Evolutionary conservation across 139 green algal genomes (phyloP).

Genomic region (Micractinium sp.): DNA sequence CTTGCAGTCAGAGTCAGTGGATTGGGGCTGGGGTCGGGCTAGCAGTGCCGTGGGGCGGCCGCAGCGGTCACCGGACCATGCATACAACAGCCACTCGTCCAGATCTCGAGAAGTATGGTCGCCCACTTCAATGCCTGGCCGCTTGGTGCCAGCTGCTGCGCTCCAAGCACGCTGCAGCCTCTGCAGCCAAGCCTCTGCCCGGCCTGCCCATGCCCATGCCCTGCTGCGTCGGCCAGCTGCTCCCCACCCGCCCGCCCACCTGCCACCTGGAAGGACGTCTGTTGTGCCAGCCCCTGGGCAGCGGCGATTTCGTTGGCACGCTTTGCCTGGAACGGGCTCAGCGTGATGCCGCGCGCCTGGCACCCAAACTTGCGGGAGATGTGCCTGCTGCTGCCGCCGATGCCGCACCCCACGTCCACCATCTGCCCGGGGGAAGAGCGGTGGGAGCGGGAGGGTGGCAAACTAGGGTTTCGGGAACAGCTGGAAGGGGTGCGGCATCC

Average conservation of each 20-base stretch:
- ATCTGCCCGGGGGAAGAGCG: constrained; percentile 33
- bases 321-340: constrained; percentile 83
- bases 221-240: neutral
- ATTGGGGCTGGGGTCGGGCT: too few relatives aligned
- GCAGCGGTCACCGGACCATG: too few relatives aligned
- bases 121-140: too few relatives aligned
- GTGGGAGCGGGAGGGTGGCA: too few relatives aligned
- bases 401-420: constrained; percentile 97
- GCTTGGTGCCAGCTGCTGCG: too few relatives aligned
- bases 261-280: constrained; percentile 68
- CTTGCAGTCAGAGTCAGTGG: too few relatives aligned
- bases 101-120: too few relatives aligned
- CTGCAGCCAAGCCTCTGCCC: neutral
- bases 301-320: constrained; percentile 81
- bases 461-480: too few relatives aligned
- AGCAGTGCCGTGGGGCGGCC: too few relatives aligned
- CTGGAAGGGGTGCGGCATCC: neutral
- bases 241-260: neutral
- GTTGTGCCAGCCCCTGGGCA: constrained; percentile 64
- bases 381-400: constrained; percentile 92
- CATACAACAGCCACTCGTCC: too few relatives aligned
- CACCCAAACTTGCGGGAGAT: constrained; percentile 81
- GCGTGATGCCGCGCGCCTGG: constrained; percentile 83
- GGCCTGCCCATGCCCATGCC: neutral
- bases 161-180: too few relatives aligned